Evolutionary conservation across 257 asterid species (phyloP), one percentile per base, ranked within the genome.

Genomic region (Solanum paucissectum): DNA sequence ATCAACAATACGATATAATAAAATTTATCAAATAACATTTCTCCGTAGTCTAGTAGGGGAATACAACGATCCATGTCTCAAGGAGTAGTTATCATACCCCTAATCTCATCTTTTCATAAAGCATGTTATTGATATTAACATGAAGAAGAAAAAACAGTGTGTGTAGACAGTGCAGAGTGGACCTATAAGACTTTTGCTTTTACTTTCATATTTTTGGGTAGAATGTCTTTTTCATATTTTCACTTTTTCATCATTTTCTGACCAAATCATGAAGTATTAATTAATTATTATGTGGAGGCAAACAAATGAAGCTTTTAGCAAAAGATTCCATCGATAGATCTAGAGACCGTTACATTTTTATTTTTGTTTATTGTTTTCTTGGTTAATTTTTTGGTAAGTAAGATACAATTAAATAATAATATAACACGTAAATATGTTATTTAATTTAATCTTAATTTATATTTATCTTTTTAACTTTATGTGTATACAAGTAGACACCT

Each of bases 141-240:
- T 68, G 74, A 71, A 72, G 20, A 14, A 72, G 42, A 12, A 66
- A 40, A 82, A 13, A 3, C 32, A 69, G 27, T 7, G 88, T 86
- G 81, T 34, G 84, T n/a, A 36, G 86, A 79, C 87, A 89, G 91
- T 91, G 92, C 91, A 84, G 86, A 88, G 92, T 90, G 94, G 94
- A 88, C 93, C 94, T 90, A 38, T 87, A 88, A 42, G 13, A 77
- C 84, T 88, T 88, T 91, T 89, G 91, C 86, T 90, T 72, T 88
- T 90, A 55, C 49, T 85, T 68, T 40, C 46, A 66, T 58, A 13
- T 10, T 66, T 84, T 16, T 40, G 40, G 82, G 87, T 23, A 68
- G 58, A 75, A 37, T 88, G 34, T 37, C 79, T 66, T 62, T 84
- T 64, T 62, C 83, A 87, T 91, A 85, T 91, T 92, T 87, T 38